Percentiles rank a stretch among this genome's conserved stretches.
phyloP scores from a whole-genome alignment of 2,329 filamentous ascomycete genomes.

The Endocalyx cinctus region DNA sequence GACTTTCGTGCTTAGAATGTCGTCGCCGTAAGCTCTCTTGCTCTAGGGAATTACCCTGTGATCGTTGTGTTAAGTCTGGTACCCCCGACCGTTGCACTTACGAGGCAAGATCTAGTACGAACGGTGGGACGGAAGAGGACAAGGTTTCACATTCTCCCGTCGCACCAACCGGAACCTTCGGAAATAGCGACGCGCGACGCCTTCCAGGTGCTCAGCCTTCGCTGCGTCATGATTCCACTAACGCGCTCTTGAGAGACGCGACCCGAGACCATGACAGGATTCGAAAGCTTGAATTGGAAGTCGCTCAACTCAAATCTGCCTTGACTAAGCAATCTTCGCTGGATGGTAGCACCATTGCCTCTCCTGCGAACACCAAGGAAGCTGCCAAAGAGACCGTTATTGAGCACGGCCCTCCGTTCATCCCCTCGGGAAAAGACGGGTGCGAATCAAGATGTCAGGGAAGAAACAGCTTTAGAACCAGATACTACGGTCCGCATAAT shows the following conservation, averaged over 20 bases:
- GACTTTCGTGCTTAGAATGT: conserved; percentile 57
- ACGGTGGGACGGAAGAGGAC: conserved; percentile 28
- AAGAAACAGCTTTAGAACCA: conserved; percentile 55
- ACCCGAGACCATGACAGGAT: conserved; percentile 54
- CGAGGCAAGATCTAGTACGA: conserved; percentile 41
- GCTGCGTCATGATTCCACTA: conserved; percentile 28
- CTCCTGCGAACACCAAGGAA: conserved; percentile 41
- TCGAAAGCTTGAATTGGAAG: conserved; percentile 54
- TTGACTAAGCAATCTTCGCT: conserved; percentile 43
- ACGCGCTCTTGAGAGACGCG: conserved; percentile 32
- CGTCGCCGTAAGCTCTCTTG: conserved; percentile 58
- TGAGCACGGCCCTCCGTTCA: conserved; percentile 27
- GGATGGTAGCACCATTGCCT: conserved; percentile 48
- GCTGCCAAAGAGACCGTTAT: no score
- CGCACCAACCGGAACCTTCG: conserved; percentile 39
- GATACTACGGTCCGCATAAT: conserved; percentile 58
- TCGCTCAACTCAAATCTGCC: conserved; percentile 51
- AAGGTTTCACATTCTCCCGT: conserved; percentile 43
- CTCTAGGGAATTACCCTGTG: conserved; percentile 57
- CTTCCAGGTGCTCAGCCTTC: conserved; percentile 26
- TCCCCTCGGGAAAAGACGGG: conserved; percentile 26
- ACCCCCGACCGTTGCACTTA: conserved; percentile 57
- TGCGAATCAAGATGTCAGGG: conserved; percentile 52
- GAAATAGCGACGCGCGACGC: conserved; percentile 21
- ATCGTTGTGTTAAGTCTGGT: conserved; percentile 58